Conservation (phyloP, 2,329 filamentous ascomycete genomes). For the Hymenoscyphus linearis region DNA sequence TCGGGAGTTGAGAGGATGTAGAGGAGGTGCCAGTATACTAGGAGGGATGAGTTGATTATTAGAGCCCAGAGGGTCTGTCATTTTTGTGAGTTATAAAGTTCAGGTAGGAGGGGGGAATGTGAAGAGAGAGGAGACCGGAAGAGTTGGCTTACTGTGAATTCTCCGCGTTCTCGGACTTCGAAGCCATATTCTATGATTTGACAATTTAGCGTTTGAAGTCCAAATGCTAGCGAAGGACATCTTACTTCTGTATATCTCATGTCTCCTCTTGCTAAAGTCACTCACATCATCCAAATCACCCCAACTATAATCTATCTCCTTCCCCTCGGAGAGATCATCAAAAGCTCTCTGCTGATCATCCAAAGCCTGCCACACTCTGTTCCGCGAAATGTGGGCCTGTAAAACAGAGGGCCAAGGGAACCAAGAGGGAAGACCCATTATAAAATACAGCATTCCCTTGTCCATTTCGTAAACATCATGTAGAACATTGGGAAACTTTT, state of each 20-base stretch:
- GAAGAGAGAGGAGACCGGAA: no score
- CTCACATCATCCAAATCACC: conserved; percentile 45
- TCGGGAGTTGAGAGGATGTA: conserved; percentile 39
- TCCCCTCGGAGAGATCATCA: conserved; percentile 36
- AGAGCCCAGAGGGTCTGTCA: conserved; percentile 46
- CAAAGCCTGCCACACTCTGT: conserved; percentile 37
- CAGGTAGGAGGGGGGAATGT: neutral
- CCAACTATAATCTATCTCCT: conserved; percentile 37
- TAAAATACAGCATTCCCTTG: conserved; percentile 45
- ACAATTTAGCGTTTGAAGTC: conserved; percentile 9
- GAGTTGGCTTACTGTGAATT: conserved; percentile 35
- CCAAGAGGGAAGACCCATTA: conserved; percentile 51
- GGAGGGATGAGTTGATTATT: conserved; percentile 45
- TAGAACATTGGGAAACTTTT: conserved; percentile 47
- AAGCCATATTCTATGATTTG: conserved; percentile 30
- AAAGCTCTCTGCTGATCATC: conserved; percentile 40
- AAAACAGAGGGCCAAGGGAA: conserved; percentile 46
- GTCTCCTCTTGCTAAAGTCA: conserved; percentile 38
- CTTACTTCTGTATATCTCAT: conserved; percentile 35
- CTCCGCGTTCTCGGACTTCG: conserved; percentile 35
- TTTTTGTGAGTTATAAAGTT: neutral
- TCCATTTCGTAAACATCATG: conserved; percentile 53
- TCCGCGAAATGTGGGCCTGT: conserved; percentile 42
- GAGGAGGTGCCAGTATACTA: conserved; percentile 48
- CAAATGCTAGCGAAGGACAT: conserved; percentile 2